A percentile compares a stretch with the other conserved stretches of the same genome.
These are phyloP conservation scores for Fusarium keratoplasticum DNA, from an alignment of 2,329 filamentous ascomycete species.

Conservation along the genomic window DNA sequence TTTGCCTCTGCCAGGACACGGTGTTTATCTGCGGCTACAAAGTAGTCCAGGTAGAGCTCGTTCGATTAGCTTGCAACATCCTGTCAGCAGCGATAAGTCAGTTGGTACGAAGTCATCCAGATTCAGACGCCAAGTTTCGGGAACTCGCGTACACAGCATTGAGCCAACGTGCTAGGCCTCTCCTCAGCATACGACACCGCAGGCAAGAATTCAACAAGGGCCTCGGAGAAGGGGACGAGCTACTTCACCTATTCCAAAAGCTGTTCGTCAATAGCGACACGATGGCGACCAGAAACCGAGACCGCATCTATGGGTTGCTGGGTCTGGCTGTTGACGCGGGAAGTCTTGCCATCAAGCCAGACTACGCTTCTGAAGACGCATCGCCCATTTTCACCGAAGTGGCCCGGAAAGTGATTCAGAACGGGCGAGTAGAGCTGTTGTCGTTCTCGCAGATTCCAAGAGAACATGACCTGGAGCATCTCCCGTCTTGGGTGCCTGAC, in stretches of 20 bases:
- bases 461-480: not conserved
- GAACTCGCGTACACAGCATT: not conserved
- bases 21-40: slow-evolving; percentile 3
- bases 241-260: not conserved
- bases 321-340: slow-evolving; percentile 1
- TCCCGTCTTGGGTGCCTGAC: slow-evolving; percentile 5
- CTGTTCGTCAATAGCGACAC: not conserved
- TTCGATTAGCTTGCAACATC: not conserved
- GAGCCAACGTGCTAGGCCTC: not conserved
- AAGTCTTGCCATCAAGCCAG: not conserved
- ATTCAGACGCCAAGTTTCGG: not conserved
- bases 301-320: slow-evolving; percentile 1
- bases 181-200: not conserved
- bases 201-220: not conserved
- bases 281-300: not conserved
- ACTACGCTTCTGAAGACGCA: not conserved
- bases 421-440: not conserved
- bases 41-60: not conserved
- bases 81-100: not conserved
- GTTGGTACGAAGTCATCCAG: not conserved
- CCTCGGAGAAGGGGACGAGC: not conserved
- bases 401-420: not conserved
- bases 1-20: not conserved
- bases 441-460: slow-evolving; percentile 1
- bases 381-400: not conserved